Evolutionary conservation across 2,329 filamentous ascomycete genomes (phyloP).

Genomic region (Penicillium sp.): DNA sequence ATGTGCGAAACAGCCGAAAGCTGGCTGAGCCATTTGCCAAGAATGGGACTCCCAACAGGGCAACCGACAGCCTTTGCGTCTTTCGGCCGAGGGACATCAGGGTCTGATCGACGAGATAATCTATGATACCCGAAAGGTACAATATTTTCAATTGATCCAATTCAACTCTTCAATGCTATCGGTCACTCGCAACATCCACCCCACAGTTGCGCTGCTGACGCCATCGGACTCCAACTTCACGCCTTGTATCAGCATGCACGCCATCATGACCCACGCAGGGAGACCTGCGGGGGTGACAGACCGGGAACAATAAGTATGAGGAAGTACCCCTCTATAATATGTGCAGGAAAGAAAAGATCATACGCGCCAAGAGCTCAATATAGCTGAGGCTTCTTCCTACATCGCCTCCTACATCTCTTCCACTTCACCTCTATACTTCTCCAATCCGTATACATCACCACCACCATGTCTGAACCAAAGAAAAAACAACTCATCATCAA

Average conservation of each 20-base stretch:
- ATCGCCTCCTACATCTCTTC: neutral
- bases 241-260: constrained; percentile 21
- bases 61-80: neutral
- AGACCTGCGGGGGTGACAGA: constrained; percentile 14
- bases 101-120: neutral
- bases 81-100: neutral
- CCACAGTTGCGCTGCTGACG: constrained; percentile 21
- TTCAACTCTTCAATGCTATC: neutral
- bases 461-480: constrained; percentile 17
- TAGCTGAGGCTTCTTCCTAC: too few relatives aligned
- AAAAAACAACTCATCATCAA: constrained; percentile 50
- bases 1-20: neutral
- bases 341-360: neutral
- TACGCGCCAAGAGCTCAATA: too few relatives aligned
- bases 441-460: neutral
- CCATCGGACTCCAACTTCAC: constrained; percentile 31
- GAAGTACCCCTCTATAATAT: neutral
- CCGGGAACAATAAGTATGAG: constrained; percentile 14
- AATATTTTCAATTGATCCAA: neutral
- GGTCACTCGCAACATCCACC: neutral
- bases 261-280: constrained; percentile 6
- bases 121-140: neutral
- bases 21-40: neutral
- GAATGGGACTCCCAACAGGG: neutral
- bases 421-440: neutral